phyloP scores from a whole-genome alignment of 2,329 filamentous ascomycete genomes.

The Epichloe sp. region DNA sequence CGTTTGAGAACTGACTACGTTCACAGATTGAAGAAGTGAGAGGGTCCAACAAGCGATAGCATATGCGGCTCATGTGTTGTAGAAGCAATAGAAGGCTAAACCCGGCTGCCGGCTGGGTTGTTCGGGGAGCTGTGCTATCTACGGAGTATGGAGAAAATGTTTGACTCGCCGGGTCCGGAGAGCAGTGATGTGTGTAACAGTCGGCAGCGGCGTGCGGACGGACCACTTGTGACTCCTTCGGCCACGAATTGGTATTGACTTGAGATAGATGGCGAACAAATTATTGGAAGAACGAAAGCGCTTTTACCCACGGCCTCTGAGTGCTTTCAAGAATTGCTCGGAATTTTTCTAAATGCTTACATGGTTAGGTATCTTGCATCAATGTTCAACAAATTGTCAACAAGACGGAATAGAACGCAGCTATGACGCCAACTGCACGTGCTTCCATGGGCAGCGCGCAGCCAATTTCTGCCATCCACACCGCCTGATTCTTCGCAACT shows the following conservation, averaged over 20 bases:
- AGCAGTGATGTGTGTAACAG: too few relatives aligned
- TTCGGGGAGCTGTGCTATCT: too few relatives aligned
- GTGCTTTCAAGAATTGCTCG: not conserved
- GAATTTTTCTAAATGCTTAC: not conserved
- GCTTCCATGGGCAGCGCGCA: not conserved
- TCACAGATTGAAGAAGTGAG: not conserved
- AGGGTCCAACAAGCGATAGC: not conserved
- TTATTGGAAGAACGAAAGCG: not conserved
- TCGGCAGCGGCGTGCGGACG: too few relatives aligned
- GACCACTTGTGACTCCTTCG: not conserved
- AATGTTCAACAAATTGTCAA: not conserved
- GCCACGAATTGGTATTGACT: not conserved
- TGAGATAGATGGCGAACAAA: not conserved
- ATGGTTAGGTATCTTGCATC: not conserved
- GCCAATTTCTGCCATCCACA: conserved; percentile 14
- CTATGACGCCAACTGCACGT: not conserved
- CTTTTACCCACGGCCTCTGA: not conserved
- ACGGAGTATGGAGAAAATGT: not conserved
- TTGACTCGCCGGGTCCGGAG: not conserved
- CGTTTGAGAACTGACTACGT: not conserved
- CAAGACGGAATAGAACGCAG: not conserved
- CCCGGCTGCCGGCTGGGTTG: too few relatives aligned
- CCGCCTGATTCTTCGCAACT: conserved; percentile 16
- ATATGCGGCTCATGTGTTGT: not conserved
- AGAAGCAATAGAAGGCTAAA: not conserved